Conservation (phyloP, 352 stramenopile genomes). For the Elongisporangium prolatum region DNA sequence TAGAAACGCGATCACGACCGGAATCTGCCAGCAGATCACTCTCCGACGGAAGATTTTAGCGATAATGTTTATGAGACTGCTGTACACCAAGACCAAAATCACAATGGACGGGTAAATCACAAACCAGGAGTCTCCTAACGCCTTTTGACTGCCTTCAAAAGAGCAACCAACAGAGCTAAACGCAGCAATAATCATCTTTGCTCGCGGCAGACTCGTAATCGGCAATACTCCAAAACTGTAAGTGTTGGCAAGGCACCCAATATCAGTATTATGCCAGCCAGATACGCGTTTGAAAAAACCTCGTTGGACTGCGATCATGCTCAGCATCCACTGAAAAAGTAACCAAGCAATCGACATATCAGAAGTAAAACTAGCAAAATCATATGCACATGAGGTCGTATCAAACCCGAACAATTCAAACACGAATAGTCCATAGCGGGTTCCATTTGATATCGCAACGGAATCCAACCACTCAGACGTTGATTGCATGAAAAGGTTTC, state of each 20-base stretch:
- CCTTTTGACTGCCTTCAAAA: conserved; percentile 20
- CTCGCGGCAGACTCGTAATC: conserved; percentile 11
- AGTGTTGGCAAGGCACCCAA: conserved; percentile 12
- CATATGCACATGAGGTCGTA: conserved; percentile 15
- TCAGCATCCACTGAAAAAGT: conserved; percentile 18
- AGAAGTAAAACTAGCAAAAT: conserved; percentile 23
- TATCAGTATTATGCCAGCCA: conserved; percentile 9
- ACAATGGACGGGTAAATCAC: conserved; percentile 19
- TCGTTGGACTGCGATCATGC: too few relatives aligned
- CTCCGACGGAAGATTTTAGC: conserved; percentile 21
- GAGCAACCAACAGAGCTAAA: conserved; percentile 16
- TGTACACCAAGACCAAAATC: conserved; percentile 17
- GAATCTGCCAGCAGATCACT: too few relatives aligned
- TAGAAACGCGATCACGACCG: too few relatives aligned
- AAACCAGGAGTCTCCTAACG: conserved; percentile 18
- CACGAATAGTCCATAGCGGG: conserved; percentile 9
- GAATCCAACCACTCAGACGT: conserved; percentile 9
- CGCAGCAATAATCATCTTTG: conserved; percentile 10
- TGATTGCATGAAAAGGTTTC: background rate
- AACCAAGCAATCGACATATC: conserved; percentile 20
- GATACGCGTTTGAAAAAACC: background rate
- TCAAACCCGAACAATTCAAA: conserved; percentile 1
- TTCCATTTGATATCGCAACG: conserved; percentile 14
- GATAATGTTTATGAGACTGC: conserved; percentile 27
- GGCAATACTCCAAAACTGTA: conserved; percentile 15